These are phyloP conservation scores for Monarda citriodora DNA, from an alignment of 305 asterid species.

Conservation along the genomic window DNA sequence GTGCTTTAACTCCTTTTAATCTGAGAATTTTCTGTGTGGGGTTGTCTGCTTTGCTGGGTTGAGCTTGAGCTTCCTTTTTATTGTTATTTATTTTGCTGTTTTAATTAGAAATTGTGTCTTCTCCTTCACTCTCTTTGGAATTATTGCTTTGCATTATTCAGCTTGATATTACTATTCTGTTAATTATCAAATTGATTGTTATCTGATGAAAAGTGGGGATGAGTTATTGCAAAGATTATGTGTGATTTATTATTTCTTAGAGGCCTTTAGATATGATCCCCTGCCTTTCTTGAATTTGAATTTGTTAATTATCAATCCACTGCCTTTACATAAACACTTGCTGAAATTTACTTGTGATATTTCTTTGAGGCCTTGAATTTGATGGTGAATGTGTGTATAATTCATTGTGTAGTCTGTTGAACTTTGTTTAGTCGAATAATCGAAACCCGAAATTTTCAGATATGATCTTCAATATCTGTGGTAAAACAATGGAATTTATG, in stretches of 20 bases:
- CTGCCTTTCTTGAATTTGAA: background rate
- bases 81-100: background rate
- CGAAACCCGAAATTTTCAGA: background rate
- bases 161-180: background rate
- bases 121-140: conserved; percentile 1
- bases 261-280: too few species aligned
- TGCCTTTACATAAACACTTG: too few species aligned
- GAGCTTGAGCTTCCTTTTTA: background rate
- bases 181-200: conserved; percentile 5
- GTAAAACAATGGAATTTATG: background rate
- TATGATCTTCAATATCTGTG: too few species aligned
- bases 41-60: background rate
- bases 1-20: background rate
- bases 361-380: background rate
- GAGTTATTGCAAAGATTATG: background rate
- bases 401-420: background rate
- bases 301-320: too few species aligned
- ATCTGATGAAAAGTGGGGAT: conserved; percentile 1
- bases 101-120: background rate
- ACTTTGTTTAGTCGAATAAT: background rate
- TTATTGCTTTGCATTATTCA: background rate
- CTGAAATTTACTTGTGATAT: background rate
- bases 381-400: conserved; percentile 1
- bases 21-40: conserved; percentile 6
- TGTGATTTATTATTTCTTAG: background rate